These are phyloP conservation scores for Albugo laibachii DNA, from an alignment of 352 stramenopile genomes.

Conservation along the genomic window DNA sequence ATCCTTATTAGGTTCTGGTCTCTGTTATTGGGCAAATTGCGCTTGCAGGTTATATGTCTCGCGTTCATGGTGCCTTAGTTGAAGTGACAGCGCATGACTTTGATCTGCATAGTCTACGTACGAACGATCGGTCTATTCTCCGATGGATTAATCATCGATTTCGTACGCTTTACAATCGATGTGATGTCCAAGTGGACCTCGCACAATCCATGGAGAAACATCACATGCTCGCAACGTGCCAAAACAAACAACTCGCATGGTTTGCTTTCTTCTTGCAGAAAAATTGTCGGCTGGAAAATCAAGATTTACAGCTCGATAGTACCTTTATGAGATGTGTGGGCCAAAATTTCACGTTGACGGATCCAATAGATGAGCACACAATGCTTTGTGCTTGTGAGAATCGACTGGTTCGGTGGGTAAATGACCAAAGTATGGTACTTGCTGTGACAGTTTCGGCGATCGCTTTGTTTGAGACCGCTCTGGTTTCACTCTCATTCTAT, in stretches of 20 bases:
- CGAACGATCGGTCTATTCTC: constrained; percentile 37
- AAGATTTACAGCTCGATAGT: constrained; percentile 28
- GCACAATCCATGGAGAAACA: constrained; percentile 21
- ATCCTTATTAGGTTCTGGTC: constrained; percentile 17
- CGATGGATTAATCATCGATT: constrained; percentile 63
- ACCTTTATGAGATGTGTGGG: constrained; percentile 52
- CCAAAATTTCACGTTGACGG: constrained; percentile 30
- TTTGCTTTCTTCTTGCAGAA: constrained; percentile 50
- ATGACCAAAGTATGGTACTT: constrained; percentile 59
- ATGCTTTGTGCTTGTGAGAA: constrained; percentile 71
- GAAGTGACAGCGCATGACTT: constrained; percentile 47
- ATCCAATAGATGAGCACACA: constrained; percentile 48
- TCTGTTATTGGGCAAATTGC: constrained; percentile 61
- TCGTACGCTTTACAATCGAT: constrained; percentile 51
- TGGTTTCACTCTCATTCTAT: constrained; percentile 65
- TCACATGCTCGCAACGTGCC: constrained; percentile 26
- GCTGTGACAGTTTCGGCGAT: constrained; percentile 63
- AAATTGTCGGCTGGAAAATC: constrained; percentile 40
- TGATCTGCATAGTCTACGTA: constrained; percentile 29
- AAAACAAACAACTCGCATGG: constrained; percentile 36
- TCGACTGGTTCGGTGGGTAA: constrained; percentile 57
- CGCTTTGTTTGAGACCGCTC: constrained; percentile 56
- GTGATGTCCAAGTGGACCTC: constrained; percentile 42
- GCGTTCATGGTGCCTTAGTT: constrained; percentile 54
- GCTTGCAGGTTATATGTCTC: constrained; percentile 58